Base-by-base conservation (phyloP, 495 filamentous ascomycete species). In the Trichoderma parareesei region DNA sequence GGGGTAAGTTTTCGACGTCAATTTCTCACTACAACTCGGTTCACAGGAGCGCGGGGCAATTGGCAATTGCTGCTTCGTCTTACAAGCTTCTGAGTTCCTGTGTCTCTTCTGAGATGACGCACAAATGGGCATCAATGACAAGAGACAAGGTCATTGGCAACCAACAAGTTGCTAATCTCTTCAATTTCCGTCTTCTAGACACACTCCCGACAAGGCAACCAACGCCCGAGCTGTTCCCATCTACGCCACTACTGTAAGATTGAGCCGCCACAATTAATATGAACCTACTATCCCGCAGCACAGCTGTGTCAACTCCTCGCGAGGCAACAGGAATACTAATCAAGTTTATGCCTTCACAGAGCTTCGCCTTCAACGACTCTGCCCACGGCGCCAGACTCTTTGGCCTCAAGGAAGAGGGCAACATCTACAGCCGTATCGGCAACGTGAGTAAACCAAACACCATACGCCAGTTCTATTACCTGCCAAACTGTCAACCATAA, bases 351-450 rank as follows among this genome's bases (percentile, higher is more conserved):
- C 10, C 27, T 27, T 27, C 44, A 68, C 64, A 93, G 90, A 97
- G 92, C 69, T 98, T 79, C 76, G 82, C 85, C 65, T 98, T 98
- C 88, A 92, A 98, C 84, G 91, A 97, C 79, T 96, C 91, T 43
- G 94, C 93, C 61, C 94, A 98, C 75, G 94, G 92, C 67, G 95
- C 95, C 62, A 87, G 93, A 71, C 88, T 98, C 35, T 98, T 98
- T 73, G 91, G 91, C 69, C 91, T 98, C 77, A 96, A 97, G 75
- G 93, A 97, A 75, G 93, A 95, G 74, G 95, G 93, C 74, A 97
- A 98, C 77, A 97, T 98, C 78, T 98, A 98, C 82, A 92, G 88
- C 71, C 89, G 94, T 65, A 94, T 98, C 69, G 96, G 95, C 92
- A 98, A 98, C 75, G 81, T 84, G 63, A 70, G 79, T 74, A 38